Evolutionary conservation across 768 basidiomycete species (phyloP).

Genomic region (Mrakia hoshinonis): DNA sequence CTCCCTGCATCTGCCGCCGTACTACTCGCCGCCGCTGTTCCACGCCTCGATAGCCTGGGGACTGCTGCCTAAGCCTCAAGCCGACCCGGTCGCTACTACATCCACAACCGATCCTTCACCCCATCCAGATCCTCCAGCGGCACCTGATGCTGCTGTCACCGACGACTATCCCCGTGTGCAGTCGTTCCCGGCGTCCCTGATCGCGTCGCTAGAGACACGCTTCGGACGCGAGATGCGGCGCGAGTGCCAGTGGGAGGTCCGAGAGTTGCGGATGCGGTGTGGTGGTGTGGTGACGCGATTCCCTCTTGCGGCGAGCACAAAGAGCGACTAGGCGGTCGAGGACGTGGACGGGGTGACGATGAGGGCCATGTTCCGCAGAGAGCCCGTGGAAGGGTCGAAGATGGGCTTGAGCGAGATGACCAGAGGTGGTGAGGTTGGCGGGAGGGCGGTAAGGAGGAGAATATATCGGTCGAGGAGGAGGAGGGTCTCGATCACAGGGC

Average conservation of each 20-base stretch:
- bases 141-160: background rate
- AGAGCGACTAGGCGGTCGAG: background rate
- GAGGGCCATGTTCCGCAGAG: slow-evolving; percentile 1
- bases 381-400: background rate
- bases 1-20: slow-evolving; percentile 8
- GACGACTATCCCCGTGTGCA: background rate
- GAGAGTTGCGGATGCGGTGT: slow-evolving; percentile 5
- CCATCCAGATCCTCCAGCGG: no score
- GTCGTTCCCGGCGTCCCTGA: background rate
- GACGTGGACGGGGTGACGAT: background rate
- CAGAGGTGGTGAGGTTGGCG: background rate
- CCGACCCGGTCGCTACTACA: background rate
- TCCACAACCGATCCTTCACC: background rate
- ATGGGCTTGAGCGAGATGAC: background rate
- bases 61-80: background rate
- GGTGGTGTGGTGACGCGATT: background rate
- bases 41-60: slow-evolving; percentile 27
- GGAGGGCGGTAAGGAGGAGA: background rate
- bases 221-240: background rate
- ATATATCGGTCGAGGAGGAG: background rate
- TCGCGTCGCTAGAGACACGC: background rate
- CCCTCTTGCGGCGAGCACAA: background rate
- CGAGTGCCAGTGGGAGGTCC: background rate
- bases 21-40: slow-evolving; percentile 24
- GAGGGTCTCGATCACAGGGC: background rate